Conservation (phyloP, 495 filamentous ascomycete species). For the Penicillium paxilli region DNA sequence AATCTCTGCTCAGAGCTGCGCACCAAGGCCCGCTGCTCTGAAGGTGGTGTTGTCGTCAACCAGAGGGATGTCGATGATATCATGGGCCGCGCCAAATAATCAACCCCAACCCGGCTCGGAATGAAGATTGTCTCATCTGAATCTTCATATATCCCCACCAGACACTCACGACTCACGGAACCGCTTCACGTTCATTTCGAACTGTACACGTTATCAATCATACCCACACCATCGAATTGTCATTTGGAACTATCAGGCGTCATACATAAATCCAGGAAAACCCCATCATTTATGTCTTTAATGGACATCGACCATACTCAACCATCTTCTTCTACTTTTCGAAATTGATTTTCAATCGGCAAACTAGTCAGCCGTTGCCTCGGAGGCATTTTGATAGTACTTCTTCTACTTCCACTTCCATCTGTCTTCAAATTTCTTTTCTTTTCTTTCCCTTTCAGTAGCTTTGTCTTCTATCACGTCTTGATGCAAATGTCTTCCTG, state of each 20-base stretch:
- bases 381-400: not conserved
- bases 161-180: slow-evolving; percentile 26
- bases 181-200: slow-evolving; percentile 12
- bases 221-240: slow-evolving; percentile 29
- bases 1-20: slow-evolving; percentile 89
- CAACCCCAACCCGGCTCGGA: not conserved
- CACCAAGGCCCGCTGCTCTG: slow-evolving; percentile 94
- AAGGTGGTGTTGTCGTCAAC: slow-evolving; percentile 86
- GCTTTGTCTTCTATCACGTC: slow-evolving; percentile 2
- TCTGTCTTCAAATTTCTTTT: not conserved
- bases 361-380: not conserved
- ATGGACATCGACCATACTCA: slow-evolving; percentile 6
- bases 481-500: not conserved
- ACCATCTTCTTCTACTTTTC: not conserved
- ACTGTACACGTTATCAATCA: slow-evolving; percentile 23
- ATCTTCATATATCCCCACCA: not conserved
- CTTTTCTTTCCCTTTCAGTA: not conserved
- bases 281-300: too few relatives aligned
- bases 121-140: not conserved
- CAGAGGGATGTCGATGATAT: slow-evolving; percentile 85
- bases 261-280: slow-evolving; percentile 20
- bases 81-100: slow-evolving; percentile 56
- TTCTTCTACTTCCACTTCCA: too few relatives aligned
- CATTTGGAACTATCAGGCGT: slow-evolving; percentile 31
- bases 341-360: not conserved